Conservation (phyloP, 257 asterid species). For the Ilex aquifolium region DNA sequence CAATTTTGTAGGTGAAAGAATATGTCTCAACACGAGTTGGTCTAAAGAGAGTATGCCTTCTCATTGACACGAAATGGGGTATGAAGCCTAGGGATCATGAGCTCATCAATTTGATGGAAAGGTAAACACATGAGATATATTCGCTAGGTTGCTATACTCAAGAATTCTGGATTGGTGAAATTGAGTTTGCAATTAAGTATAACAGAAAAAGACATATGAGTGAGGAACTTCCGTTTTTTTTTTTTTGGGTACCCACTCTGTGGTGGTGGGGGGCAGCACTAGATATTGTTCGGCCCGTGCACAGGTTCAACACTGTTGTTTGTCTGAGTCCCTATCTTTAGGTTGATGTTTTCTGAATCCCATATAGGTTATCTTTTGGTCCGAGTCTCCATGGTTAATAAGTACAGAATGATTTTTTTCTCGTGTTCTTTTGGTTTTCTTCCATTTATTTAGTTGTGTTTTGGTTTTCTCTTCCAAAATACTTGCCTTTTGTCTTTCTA, state of each 20-base stretch:
- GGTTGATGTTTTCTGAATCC: too few relatives aligned
- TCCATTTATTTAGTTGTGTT: too few relatives aligned
- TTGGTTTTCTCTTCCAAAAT: too few relatives aligned
- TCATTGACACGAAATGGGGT: slow-evolving; percentile 97
- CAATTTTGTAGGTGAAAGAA: slow-evolving; percentile 81
- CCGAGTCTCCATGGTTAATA: too few relatives aligned
- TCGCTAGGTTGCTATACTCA: not conserved
- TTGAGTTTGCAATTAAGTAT: not conserved
- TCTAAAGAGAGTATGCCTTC: slow-evolving; percentile 85
- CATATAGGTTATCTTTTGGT: too few relatives aligned
- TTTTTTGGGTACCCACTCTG: not conserved
- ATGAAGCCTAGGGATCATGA: slow-evolving; percentile 91
- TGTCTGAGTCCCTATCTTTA: too few relatives aligned
- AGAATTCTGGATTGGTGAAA: not conserved
- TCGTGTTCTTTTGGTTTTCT: too few relatives aligned
- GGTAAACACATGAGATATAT: slow-evolving; percentile 30
- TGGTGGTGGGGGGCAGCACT: not conserved
- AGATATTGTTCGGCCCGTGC: too few relatives aligned
- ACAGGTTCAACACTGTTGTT: too few relatives aligned
- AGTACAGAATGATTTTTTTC: too few relatives aligned
- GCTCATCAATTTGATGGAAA: slow-evolving; percentile 89
- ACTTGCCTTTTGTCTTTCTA: too few relatives aligned
- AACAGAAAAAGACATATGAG: not conserved
- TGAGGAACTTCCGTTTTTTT: not conserved
- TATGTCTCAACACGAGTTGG: slow-evolving; percentile 74